Base-by-base conservation (phyloP, 2,329 filamentous ascomycete genomes). In the Camillea tinctor region DNA sequence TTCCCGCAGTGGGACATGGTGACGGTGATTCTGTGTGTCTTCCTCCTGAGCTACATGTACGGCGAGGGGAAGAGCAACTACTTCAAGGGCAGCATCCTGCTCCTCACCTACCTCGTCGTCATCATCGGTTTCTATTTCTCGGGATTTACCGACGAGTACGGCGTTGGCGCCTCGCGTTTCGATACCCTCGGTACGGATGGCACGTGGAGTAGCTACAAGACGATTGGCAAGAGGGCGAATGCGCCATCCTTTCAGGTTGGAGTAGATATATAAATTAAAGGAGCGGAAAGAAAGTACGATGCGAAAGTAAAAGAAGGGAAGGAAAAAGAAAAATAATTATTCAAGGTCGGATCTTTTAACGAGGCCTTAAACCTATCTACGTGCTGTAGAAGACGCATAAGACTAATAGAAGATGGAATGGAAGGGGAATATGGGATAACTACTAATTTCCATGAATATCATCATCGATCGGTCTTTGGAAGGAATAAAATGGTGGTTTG, bases 1-100 rank as follows among this genome's bases (percentile, higher is more conserved):
- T 98, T 99, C 79, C 95, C 95, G 1, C 95, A 99, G 75, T 99
- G 94, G 94, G 95, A 99, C 74, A 96, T 99, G 92, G 89, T 98
- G 13, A 97, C 92, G 0, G 92, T 98, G 17, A 97, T 98, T 61
- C 79, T 99, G 17, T 97, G 94, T 71, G 93, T 99, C 19, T 97
- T 99, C 79, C 80, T 99, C 59, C 86, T 99, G 66, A 97, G 93
- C 71, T 97, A 98, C 80, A 94, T 99, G 81, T 96, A 98, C 69
- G 92, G 94, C 55, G 95, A 99, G 78, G 95, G 95, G 49, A 99
- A 99, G 86, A 98, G 93, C 81, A 99, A 99, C 77, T 99, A 99
- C 77, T 99, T 99, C 86, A 99, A 99, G 80, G 95, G 95, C 55
- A 96, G 92, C 66, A 97, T 98, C 68, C 82, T 99, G 56, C 87